These are phyloP conservation scores for Neoconidiobolus thromboides DNA, from an alignment of 371 early-diverging fungal species.

Conservation along the genomic window DNA sequence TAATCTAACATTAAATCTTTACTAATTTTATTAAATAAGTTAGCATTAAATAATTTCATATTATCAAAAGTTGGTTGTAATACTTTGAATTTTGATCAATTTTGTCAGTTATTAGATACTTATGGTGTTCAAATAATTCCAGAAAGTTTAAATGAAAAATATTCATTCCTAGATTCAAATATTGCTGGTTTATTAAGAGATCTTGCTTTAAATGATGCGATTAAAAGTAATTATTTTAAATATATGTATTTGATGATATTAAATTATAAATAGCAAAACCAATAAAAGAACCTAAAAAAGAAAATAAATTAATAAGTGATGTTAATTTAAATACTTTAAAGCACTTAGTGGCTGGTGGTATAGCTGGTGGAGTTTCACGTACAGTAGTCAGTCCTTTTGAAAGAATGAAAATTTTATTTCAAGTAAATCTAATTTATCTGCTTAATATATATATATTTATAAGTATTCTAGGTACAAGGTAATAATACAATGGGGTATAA, in stretches of 20 bases:
- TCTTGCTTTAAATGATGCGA: background rate
- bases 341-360: constrained; percentile 72
- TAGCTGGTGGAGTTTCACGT: constrained; percentile 81
- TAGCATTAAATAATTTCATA: background rate
- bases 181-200: constrained; percentile 3
- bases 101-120: background rate
- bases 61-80: background rate
- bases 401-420: constrained; percentile 80
- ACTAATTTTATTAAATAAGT: background rate
- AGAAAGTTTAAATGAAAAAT: background rate
- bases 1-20: background rate
- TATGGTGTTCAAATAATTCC: background rate
- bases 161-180: background rate
- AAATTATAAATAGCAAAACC: background rate
- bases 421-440: constrained; percentile 23
- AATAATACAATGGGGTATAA: constrained; percentile 42
- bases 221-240: background rate
- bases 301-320: background rate
- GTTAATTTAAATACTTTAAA: constrained; percentile 18
- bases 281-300: background rate
- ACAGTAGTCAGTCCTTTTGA: constrained; percentile 86
- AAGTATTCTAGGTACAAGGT: constrained; percentile 38
- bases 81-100: background rate
- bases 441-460: background rate
- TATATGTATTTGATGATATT: background rate